These are phyloP conservation scores for Tetrahymena borealis DNA, from an alignment of 73 alveolate species.

Conservation along the genomic window DNA sequence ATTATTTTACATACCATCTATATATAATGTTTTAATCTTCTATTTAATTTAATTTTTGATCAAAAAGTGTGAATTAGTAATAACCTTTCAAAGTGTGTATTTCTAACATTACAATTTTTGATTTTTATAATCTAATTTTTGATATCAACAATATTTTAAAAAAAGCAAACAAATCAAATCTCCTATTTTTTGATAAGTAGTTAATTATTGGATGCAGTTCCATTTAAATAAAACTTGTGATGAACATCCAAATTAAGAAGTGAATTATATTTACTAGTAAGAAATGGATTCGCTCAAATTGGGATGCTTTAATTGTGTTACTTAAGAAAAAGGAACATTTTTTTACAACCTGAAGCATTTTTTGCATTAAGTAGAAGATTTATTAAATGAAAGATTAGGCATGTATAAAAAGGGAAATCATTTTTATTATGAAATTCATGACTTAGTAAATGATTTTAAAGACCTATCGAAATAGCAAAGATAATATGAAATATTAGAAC, in stretches of 20 bases:
- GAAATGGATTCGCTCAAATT: background rate
- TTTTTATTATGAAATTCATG: background rate
- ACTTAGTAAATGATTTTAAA: background rate
- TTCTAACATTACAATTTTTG: no score
- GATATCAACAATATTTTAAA: background rate
- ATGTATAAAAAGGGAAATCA: background rate
- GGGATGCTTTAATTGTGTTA: background rate
- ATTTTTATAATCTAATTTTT: background rate
- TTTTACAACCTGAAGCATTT: background rate
- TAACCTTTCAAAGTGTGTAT: no score
- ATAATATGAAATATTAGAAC: background rate
- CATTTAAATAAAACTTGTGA: background rate
- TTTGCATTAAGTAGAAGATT: background rate
- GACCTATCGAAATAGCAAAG: background rate
- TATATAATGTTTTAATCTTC: no score
- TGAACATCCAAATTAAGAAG: background rate
- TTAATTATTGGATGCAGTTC: background rate
- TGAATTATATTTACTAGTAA: background rate
- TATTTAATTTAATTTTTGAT: no score
- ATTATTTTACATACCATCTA: no score
- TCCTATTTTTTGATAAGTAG: background rate
- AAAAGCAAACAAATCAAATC: no score
- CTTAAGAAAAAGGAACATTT: background rate
- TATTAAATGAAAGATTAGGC: background rate
- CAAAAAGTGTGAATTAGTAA: no score